phyloP scores from a whole-genome alignment of 2,329 filamentous ascomycete species.

The Drechslerella dactyloides region DNA sequence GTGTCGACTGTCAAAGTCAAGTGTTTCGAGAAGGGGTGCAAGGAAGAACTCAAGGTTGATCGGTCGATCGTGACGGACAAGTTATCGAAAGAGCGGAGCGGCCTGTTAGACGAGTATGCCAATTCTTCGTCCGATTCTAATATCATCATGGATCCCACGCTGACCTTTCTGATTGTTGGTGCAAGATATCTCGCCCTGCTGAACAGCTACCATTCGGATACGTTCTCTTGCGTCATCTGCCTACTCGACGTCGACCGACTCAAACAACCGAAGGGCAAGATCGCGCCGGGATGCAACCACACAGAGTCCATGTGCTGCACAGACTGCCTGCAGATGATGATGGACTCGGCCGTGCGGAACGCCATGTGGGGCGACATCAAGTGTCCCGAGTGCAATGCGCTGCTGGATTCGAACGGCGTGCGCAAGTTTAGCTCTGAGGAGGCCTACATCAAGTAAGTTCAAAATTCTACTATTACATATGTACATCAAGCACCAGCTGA shows the following conservation, averaged over 20 bases:
- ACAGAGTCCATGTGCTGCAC: slow-evolving; percentile 32
- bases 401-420: slow-evolving; percentile 26
- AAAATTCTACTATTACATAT: neutral
- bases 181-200: slow-evolving; percentile 32
- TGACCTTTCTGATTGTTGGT: neutral
- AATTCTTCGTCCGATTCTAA: neutral
- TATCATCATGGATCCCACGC: neutral
- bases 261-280: slow-evolving; percentile 33
- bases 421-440: slow-evolving; percentile 33
- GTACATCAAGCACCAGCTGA: neutral
- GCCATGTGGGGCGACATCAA: slow-evolving; percentile 49
- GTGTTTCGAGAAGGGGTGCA: slow-evolving; percentile 40
- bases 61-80: slow-evolving; percentile 25
- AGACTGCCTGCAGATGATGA: slow-evolving; percentile 42
- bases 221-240: slow-evolving; percentile 39
- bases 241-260: slow-evolving; percentile 37
- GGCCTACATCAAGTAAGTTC: slow-evolving; percentile 39
- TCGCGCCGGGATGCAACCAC: slow-evolving; percentile 37
- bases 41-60: slow-evolving; percentile 39
- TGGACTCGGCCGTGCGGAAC: slow-evolving; percentile 45
- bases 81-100: slow-evolving; percentile 24
- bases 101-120: slow-evolving; percentile 31
- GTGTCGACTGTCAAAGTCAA: slow-evolving; percentile 34
- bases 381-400: slow-evolving; percentile 39
- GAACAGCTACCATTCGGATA: slow-evolving; percentile 35